Evolutionary conservation across 2,329 filamentous ascomycete genomes (phyloP).

Genomic region (Beauveria varroae): DNA sequence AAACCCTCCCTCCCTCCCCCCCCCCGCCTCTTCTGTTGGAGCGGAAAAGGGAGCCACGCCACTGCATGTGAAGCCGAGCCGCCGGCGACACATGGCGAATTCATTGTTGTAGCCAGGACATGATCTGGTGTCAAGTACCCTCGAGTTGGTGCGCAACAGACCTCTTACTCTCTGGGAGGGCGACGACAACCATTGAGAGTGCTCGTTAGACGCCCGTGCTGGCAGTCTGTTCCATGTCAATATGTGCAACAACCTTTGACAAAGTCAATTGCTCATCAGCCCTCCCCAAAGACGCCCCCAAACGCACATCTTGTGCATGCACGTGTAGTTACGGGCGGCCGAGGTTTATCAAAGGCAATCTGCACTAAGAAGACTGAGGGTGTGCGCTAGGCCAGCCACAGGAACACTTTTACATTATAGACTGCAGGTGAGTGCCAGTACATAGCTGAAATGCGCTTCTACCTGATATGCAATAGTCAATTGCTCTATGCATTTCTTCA

Average conservation of each 20-base stretch:
- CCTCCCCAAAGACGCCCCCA: no score
- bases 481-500: neutral
- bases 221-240: neutral
- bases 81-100: neutral
- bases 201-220: no score
- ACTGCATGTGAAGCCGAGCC: slow-evolving; percentile 10
- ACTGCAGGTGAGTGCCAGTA: neutral
- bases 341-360: neutral
- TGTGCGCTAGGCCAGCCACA: slow-evolving; percentile 7
- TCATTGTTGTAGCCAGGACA: no score
- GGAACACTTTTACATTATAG: neutral
- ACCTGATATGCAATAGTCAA: neutral
- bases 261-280: no score
- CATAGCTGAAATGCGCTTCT: neutral
- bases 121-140: no score
- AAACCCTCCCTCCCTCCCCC: no score
- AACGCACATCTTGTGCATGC: neutral
- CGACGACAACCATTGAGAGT: no score
- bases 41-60: neutral
- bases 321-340: slow-evolving; percentile 1
- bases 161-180: no score
- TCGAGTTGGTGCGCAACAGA: no score
- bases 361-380: neutral
- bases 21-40: no score
- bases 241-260: neutral